phyloP scores from a whole-genome alignment of 495 filamentous ascomycete genomes.

The Cryomyces minteri region DNA sequence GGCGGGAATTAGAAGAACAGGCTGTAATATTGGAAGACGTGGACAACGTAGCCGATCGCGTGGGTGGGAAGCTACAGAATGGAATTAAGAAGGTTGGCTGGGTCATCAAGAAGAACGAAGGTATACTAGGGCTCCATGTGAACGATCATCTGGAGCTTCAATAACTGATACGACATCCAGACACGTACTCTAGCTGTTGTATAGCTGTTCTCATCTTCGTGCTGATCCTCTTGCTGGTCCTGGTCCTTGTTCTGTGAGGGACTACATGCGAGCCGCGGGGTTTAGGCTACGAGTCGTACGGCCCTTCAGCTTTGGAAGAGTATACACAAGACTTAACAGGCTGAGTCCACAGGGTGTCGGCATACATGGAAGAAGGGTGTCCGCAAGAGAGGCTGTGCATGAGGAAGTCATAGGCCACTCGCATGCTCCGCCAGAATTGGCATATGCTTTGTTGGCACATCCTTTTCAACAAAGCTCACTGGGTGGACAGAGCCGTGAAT shows the following conservation, averaged over 20 bases:
- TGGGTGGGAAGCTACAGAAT: slow-evolving; percentile 66
- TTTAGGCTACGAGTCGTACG: too few relatives aligned
- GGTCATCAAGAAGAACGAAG: slow-evolving; percentile 85
- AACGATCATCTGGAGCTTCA: not conserved
- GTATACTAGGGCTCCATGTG: slow-evolving; percentile 26
- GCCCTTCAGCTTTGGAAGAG: too few relatives aligned
- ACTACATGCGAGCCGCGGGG: too few relatives aligned
- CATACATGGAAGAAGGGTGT: too few relatives aligned
- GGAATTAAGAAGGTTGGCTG: slow-evolving; percentile 71
- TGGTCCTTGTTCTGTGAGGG: slow-evolving; percentile 12
- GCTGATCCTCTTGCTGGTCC: slow-evolving; percentile 12
- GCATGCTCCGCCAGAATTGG: too few relatives aligned
- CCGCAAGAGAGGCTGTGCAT: too few relatives aligned
- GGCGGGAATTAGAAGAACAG: slow-evolving; percentile 88
- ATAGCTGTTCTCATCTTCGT: slow-evolving; percentile 32
- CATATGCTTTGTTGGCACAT: too few relatives aligned
- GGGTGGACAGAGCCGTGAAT: too few relatives aligned
- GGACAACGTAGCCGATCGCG: slow-evolving; percentile 65
- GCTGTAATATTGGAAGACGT: slow-evolving; percentile 60
- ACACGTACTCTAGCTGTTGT: slow-evolving; percentile 77
- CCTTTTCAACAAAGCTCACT: too few relatives aligned
- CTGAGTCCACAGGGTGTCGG: too few relatives aligned
- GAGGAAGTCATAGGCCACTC: too few relatives aligned
- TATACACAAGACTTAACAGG: too few relatives aligned
- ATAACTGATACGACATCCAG: slow-evolving; percentile 21